Evolutionary conservation across 2,329 filamentous ascomycete species (phyloP).

Genomic region (Cytospora mali): DNA sequence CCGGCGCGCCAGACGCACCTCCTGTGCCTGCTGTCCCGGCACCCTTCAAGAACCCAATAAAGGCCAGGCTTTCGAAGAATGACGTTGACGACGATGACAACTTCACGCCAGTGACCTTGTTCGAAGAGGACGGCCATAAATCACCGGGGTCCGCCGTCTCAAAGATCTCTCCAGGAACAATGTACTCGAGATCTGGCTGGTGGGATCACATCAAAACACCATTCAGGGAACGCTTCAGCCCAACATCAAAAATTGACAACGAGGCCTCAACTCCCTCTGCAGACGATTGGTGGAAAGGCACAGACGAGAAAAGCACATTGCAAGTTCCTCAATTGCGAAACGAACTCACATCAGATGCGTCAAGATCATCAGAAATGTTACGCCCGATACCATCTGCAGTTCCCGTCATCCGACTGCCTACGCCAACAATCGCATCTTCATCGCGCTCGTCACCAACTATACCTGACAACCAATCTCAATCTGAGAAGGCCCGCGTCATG

Average conservation of each 20-base stretch:
- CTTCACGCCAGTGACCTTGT: constrained; percentile 65
- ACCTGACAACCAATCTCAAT: constrained; percentile 29
- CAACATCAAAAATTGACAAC: constrained; percentile 37
- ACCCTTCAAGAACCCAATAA: constrained; percentile 40
- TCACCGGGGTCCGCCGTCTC: constrained; percentile 41
- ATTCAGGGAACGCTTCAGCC: constrained; percentile 54
- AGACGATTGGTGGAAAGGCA: constrained; percentile 44
- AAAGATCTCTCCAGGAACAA: constrained; percentile 49
- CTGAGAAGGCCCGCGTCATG: constrained; percentile 46
- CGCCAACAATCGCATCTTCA: constrained; percentile 33
- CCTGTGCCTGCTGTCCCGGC: constrained; percentile 63
- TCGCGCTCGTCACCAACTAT: constrained; percentile 33
- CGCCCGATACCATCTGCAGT: constrained; percentile 20
- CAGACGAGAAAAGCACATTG: constrained; percentile 33
- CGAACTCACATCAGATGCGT: constrained; percentile 28
- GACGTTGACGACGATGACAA: constrained; percentile 54
- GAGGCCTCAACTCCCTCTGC: constrained; percentile 34
- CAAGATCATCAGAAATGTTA: constrained; percentile 28
- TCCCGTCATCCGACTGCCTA: constrained; percentile 31
- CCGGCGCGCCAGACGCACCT: constrained; percentile 47
- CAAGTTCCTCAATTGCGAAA: constrained; percentile 13
- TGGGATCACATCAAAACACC: constrained; percentile 78
- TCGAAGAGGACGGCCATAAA: constrained; percentile 66
- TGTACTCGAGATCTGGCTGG: constrained; percentile 68
- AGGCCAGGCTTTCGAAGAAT: constrained; percentile 26